Base-by-base conservation (phyloP, 1,284 basidiomycete genomes). In the Takashimella tepidaria region DNA sequence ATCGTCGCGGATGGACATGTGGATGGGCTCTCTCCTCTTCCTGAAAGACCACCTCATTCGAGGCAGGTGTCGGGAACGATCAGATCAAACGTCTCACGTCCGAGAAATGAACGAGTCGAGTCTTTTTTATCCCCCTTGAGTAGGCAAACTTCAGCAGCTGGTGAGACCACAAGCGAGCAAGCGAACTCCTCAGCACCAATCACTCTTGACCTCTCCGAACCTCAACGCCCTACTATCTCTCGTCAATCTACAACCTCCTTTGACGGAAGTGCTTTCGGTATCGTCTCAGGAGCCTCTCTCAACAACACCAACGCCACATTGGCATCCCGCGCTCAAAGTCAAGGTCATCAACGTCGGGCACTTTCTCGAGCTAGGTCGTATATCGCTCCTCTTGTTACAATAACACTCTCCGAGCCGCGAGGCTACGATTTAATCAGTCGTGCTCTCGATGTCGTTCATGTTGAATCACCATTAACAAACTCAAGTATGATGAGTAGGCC, bases 381-480 rank as follows among this genome's bases (percentile, higher is more conserved):
- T 16, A 16, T 37, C 43, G 43, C 52, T 1, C 55, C 62, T 2
- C 45, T 51, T 5, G 58, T 67, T 4, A 54, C 42, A 13, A 57
- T 67, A 40, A 56, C 51, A 11, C 53, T 69, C 4, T 63, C 68
- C 5, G 69, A 70, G 45, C 54, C 60, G 5, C 51, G 69, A 20
- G 63, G 62, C 0, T 66, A 67, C 48, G 21, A 50, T 4, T 45
- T 60, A 5, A 10, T 72, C 4, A 58, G 60, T 11, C 41, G 26
- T 4, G 67, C 67, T 11, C 51, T 72, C 1, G 51, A 61, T 13
- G 56, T 64, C 10, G 57, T 58, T n/a, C 62, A 56, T 26, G 13
- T 54, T 31, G 51, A 43, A 5, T 26, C 25, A 21, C 31, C 31
- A 8, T 8, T 37, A 8, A 37, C 31, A 8, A 16, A 8, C 10